Base-by-base conservation (phyloP, 352 stramenopile species). In the Phytophthora sansomeana region DNA sequence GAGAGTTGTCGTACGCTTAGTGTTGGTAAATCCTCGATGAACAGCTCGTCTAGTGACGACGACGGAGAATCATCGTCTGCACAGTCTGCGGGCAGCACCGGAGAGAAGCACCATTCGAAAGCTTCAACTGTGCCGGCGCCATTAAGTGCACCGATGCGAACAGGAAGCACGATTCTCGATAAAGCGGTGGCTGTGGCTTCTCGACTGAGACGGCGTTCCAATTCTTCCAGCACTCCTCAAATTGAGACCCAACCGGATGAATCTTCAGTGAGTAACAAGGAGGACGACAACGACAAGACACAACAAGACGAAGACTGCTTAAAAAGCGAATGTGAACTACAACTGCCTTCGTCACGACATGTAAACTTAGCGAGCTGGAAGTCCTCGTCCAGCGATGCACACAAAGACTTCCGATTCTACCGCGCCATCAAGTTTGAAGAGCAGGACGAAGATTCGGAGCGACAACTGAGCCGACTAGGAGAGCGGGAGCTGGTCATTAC, bases 401-500 rank as follows among this genome's bases (percentile, higher is more conserved):
- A 80, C 58, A 75, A 84, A 38, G 64, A 80, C 32, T 85, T 84
- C 30, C 75, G 78, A 6, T 86, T 87, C 42, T 89, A 83, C 43
- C 60, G 61, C 7, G 75, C 66, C 4, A 64, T 58, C 11, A 82
- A 80, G 49, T 87, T 78, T 36, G 60, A 77, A 32, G 36, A 75
- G 19, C 63, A 68, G 33, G 59, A 69, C 19, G 63, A 64, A 43
- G 48, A 63, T n/a, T 35, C 39, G 17, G 49, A 69, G 11, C n/a
- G 16, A 47, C 36, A 58, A 19, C 26, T 75, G 32, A 75, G 74
- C 33, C 67, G 72, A 17, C 59, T 91, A 3, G 83, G 83, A 3
- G 75, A 90, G 43, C 78, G 87, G 13, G 83, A 95, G 36, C 71
- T 95, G 11, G 83, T 95, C 10, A 72, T 95, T 26, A 91, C 83